Evolutionary conservation across 2,329 filamentous ascomycete species (phyloP), one percentile per base, ranked within the genome.

Genomic region (Ophiocordyceps sinensis): DNA sequence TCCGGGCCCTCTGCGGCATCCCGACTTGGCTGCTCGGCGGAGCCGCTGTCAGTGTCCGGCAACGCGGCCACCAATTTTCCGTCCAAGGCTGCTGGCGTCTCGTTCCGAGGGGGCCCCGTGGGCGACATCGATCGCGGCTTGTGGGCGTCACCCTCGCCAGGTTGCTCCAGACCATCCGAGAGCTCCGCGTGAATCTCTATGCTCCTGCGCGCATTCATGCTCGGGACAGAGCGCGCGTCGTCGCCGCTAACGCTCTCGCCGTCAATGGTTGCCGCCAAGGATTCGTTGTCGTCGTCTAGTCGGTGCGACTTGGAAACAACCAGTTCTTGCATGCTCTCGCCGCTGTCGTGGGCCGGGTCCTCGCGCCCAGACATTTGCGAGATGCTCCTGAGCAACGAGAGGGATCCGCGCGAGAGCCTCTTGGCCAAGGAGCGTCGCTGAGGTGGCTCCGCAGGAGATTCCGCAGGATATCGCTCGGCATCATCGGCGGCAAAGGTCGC

Each of bases 401-500:
- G 58, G 3, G 73, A 73, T 38, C 63, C 59, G 12, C 58, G 60
- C 2, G 74, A 76, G 2, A 75, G 53, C 15, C 67, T 64, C 39
- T 69, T 68, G 5, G 64, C 66, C 15, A 68, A 46, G 4, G 68
- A 67, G 13, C 53, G 51, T 19, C 60, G 57, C 15, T 17, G 30
- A 40, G 55, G 43, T 36, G 47, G 38, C 41, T 36, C 41, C 44
- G 31, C 10, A 41, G 40, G 15, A 3, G 19, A 12, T 8, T 36
- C 41, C 44, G 31, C 10, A 41, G 40, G 15, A 3, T 14, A 12
- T 8, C 58, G 52, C n/a, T 70, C 68, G 11, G 69, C 68, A 26
- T 78, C 70, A 43, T 82, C 79, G 14, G 80, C 79, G 13, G 80
- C 79, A 51, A 81, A 71, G 0, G 82, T 82, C 3, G 80, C 84